phyloP scores from a whole-genome alignment of 2,329 filamentous ascomycete genomes.

The Aspergillus pseudoglaucus region DNA sequence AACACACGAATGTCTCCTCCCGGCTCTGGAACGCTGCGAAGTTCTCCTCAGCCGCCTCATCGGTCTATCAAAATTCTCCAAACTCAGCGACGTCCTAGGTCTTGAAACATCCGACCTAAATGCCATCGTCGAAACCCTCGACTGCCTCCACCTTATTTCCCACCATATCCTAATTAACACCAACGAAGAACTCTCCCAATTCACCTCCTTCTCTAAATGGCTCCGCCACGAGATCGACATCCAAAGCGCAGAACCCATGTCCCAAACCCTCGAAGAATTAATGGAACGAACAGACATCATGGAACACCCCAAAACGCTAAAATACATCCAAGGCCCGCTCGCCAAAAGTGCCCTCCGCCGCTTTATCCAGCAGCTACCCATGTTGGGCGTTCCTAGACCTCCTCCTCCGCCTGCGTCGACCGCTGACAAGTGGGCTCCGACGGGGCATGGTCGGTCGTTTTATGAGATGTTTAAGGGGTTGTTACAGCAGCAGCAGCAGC shows the following conservation, averaged over 20 bases:
- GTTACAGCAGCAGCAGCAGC: constrained; percentile 45
- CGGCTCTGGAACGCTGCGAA: constrained; percentile 73
- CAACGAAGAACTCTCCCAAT: constrained; percentile 72
- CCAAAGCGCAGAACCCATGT: constrained; percentile 58
- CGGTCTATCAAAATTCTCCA: constrained; percentile 76
- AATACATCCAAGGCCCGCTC: constrained; percentile 70
- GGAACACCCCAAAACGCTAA: constrained; percentile 64
- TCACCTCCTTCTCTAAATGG: constrained; percentile 74
- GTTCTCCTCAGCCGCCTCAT: constrained; percentile 76
- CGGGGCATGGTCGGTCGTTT: constrained; percentile 33
- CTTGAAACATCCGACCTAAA: constrained; percentile 59
- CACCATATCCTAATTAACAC: constrained; percentile 66
- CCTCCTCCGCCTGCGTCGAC: constrained; percentile 31
- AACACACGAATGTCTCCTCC: constrained; percentile 80
- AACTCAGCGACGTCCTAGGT: constrained; percentile 58
- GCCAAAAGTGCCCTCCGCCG: constrained; percentile 57
- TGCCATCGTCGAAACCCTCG: constrained; percentile 59
- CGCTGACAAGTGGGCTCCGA: constrained; percentile 34
- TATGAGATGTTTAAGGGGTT: constrained; percentile 46
- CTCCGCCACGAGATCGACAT: constrained; percentile 75
- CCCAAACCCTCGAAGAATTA: constrained; percentile 59
- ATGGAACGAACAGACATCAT: constrained; percentile 71
- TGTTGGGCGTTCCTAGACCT: constrained; percentile 24
- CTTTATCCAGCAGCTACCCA: constrained; percentile 44
- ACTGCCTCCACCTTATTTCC: constrained; percentile 67